Base-by-base conservation (phyloP, 495 filamentous ascomycete genomes). In the Trichoderma asperelloides region DNA sequence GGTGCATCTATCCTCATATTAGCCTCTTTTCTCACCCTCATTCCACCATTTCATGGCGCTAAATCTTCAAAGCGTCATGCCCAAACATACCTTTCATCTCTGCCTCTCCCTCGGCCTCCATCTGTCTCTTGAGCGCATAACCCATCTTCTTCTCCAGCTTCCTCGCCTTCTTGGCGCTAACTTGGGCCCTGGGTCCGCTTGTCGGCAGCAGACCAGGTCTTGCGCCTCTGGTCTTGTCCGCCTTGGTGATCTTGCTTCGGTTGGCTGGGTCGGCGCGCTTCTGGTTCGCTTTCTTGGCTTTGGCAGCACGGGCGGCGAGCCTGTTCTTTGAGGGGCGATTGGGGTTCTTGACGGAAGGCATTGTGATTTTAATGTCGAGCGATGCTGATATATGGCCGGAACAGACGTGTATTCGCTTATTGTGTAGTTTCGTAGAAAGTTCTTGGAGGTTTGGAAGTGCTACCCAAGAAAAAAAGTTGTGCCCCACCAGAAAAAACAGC, bases 341-440 rank as follows among this genome's bases (percentile, higher is more conserved):
- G 66, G 80, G 79, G 71, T 82, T 82, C 47, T 80, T 81, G 47
- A 76, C 71, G 43, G 77, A 79, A 16, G 74, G 72, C 79, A 81
- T 81, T 47, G 49, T 25, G 16, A 37, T 45, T 45, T 2, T 45
- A 60, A 30, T 28, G 23, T 12, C 3, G 21, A n/a, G n/a, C 47
- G 21, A 51, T 3, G 18, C 47, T 13, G 18, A 9, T 40, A 21
- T 3, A 6, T 15, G 27, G 21, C 18, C 23, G 41, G 8, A 27
- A 12, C 6, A 43, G 13, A 7, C 16, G 33, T 64, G 1, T 33
- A 40, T 39, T 39, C 7, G 21, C 28, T 33, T 30, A 5, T n/a
- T 30, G 25, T 7, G 33, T 6, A 21, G 25, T 11, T 2, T 39
- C 18, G 62, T 40, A 1, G 25, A 63, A 16, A 18, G 33, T 15